A percentile compares a stretch with the other conserved stretches of the same genome.
Conservation (phyloP, 2,329 filamentous ascomycete genomes). For the Aspergillus sp. region DNA sequence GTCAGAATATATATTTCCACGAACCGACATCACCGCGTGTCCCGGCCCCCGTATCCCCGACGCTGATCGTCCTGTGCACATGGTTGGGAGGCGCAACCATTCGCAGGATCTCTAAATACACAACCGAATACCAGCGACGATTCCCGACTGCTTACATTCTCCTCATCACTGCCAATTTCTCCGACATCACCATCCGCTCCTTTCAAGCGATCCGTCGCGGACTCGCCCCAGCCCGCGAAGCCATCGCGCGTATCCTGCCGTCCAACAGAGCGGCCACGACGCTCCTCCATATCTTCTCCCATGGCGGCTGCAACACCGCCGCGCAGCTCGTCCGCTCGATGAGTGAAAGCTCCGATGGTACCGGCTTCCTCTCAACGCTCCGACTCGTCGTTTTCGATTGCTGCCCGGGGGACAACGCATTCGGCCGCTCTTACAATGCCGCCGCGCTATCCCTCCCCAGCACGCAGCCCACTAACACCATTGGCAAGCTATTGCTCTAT, state of each 20-base stretch:
- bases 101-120: constrained; percentile 13
- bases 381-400: constrained; percentile 11
- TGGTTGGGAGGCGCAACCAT: constrained; percentile 15
- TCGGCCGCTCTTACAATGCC: constrained; percentile 7
- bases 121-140: constrained; percentile 4
- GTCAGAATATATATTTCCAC: not conserved
- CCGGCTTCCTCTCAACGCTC: constrained; percentile 2
- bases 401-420: constrained; percentile 11
- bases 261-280: not conserved
- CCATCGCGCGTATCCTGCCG: not conserved
- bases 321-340: constrained; percentile 9
- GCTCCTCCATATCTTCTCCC: constrained; percentile 16
- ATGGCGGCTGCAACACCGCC: constrained; percentile 12
- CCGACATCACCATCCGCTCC: constrained; percentile 1
- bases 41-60: not conserved
- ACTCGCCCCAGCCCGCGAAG: constrained; percentile 6
- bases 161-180: constrained; percentile 9
- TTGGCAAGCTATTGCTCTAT: constrained; percentile 16
- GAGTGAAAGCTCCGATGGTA: not conserved
- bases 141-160: constrained; percentile 10
- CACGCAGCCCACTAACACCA: constrained; percentile 5
- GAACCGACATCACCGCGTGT: not conserved
- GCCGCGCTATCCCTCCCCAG: constrained; percentile 13
- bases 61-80: constrained; percentile 10
- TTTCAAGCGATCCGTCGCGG: constrained; percentile 2